Base-by-base conservation (phyloP, 169 alveolate species). In the Toxoplasma gondii region DNA sequence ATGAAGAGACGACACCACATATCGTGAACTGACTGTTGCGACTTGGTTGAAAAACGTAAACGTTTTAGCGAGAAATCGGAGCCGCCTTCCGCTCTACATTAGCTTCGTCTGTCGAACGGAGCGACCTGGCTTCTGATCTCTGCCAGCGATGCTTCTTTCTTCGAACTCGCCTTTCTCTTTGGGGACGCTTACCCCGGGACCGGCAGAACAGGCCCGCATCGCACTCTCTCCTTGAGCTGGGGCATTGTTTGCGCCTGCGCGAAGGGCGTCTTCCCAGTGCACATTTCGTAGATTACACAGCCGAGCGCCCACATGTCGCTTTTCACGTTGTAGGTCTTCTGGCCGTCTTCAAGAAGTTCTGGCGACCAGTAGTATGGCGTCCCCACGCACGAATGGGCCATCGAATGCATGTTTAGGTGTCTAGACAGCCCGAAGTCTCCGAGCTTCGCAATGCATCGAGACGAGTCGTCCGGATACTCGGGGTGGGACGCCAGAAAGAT, bases 261-360 rank as follows among this genome's bases (percentile, higher is more conserved):
- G 43, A 93, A 93, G 41, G 95, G 95, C 38, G 94, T 86, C 80
- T 45, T 43, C 5, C 93, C 94, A 5, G 91, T 80, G 88, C 84
- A 67, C 95, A 93, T 93, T 92, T 98, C 99, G 96, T 97, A 98
- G 36, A 98, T 95, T 22, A 98, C 98, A 92, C 99, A 98, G 19
- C 99, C 99, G 36, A 98, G 97, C 5, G 99, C 97, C 99, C 99
- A 98, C 34, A 98, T 98, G 96, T 98, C 99, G 64, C 98, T 96
- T 94, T 98, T 98, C 88, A 96, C 97, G 94, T 98, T 97, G 95
- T 98, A 98, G 19, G 94, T 69, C 83, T 93, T 93, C n/a, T 43
- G 92, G 27, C 99, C 99, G 53, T 94, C 96, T 43, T 80, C 43
- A 31, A 91, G 93, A 44, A 98, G 97, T 81, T 98, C 99, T 39